Evolutionary conservation across 2,329 filamentous ascomycete species (phyloP).

Genomic region (Cadophora malorum): DNA sequence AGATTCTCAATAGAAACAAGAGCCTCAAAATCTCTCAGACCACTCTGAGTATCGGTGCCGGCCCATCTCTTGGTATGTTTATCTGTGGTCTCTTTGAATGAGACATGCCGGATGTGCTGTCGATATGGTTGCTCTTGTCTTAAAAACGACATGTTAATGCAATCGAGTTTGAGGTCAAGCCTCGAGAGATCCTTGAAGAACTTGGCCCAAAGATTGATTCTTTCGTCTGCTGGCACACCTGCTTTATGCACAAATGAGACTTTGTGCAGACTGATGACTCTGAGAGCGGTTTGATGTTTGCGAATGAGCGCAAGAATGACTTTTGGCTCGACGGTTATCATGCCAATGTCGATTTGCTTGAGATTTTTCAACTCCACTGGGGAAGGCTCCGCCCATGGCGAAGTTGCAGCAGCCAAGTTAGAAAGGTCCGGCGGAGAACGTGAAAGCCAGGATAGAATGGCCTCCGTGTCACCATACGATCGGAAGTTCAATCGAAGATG

Average conservation of each 20-base stretch:
- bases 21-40: conserved; percentile 29
- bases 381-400: conserved; percentile 29
- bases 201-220: conserved; percentile 49
- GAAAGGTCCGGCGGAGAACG: not conserved
- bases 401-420: not conserved
- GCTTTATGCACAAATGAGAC: conserved; percentile 37
- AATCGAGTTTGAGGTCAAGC: conserved; percentile 29
- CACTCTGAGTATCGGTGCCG: conserved; percentile 31
- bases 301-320: conserved; percentile 47
- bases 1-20: not conserved
- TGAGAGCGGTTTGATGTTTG: conserved; percentile 54
- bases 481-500: conserved; percentile 61
- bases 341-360: conserved; percentile 53
- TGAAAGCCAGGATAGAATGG: conserved; percentile 28
- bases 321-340: conserved; percentile 42
- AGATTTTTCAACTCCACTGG: conserved; percentile 47
- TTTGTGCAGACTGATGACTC: conserved; percentile 54
- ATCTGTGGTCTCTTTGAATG: conserved; percentile 21
- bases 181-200: conserved; percentile 48
- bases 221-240: conserved; percentile 37
- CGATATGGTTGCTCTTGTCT: conserved; percentile 18
- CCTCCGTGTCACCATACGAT: not conserved
- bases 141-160: conserved; percentile 25
- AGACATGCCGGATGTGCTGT: conserved; percentile 3
- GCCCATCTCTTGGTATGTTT: conserved; percentile 26